Conservation (phyloP, 495 filamentous ascomycete genomes). For the Xylaria grammica region DNA sequence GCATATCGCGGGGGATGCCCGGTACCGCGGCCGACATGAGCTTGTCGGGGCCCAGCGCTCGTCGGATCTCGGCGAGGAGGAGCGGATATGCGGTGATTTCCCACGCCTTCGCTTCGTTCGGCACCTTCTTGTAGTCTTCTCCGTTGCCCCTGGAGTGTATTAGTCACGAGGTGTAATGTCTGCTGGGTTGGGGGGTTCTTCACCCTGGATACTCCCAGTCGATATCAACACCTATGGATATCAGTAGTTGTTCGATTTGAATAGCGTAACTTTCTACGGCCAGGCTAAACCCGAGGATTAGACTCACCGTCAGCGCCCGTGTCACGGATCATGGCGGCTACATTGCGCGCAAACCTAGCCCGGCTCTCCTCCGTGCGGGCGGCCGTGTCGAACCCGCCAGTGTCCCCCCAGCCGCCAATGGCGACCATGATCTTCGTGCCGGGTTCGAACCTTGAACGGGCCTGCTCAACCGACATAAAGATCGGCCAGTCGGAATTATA, state of each 20-base stretch:
- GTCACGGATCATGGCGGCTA: constrained; percentile 64
- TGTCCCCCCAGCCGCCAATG: constrained; percentile 78
- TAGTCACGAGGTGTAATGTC: not conserved
- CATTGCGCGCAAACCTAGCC: constrained; percentile 65
- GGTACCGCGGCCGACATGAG: constrained; percentile 74
- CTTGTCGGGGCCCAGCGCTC: constrained; percentile 63
- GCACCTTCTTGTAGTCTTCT: constrained; percentile 70
- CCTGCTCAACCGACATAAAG: constrained; percentile 62
- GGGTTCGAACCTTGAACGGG: constrained; percentile 62
- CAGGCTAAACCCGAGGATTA: not conserved
- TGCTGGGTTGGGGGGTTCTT: constrained; percentile 3
- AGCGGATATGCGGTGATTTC: constrained; percentile 70
- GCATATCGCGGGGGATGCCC: constrained; percentile 70
- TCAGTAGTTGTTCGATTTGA: constrained; percentile 3
- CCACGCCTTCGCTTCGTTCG: constrained; percentile 64
- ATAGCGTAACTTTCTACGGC: not conserved
- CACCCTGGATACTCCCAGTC: constrained; percentile 83
- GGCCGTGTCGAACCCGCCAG: constrained; percentile 62
- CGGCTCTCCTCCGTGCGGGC: constrained; percentile 60
- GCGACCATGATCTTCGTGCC: constrained; percentile 71
- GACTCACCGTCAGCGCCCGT: constrained; percentile 65
- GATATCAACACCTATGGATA: constrained; percentile 60
- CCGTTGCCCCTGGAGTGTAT: constrained; percentile 66
- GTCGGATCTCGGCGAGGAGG: constrained; percentile 64
- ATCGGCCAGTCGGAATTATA: constrained; percentile 56